phyloP scores from a whole-genome alignment of 306 rosid species.

The barrel medic (Medicago truncatula) region MtrunA17r5.0-ANR NC_053044.1:51825001-51825500 shows the following conservation, averaged over 20 bases:
- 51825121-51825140: too few species aligned
- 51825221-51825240: slow-evolving; percentile 81
- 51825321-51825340: slow-evolving; percentile 81
- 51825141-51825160: too few species aligned
- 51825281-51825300: slow-evolving; percentile 54
- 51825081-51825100: too few species aligned
- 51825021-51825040: too few species aligned
- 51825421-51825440: slow-evolving; percentile 59
- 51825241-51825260: slow-evolving; percentile 57
- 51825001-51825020: too few species aligned
- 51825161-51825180: too few species aligned
- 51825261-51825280: neutral
- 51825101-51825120: too few species aligned
- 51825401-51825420: slow-evolving; percentile 71
- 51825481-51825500: slow-evolving; percentile 76
- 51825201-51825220: neutral
- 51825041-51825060: too few species aligned
- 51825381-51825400: slow-evolving; percentile 82
- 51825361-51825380: slow-evolving; percentile 69
- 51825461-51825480: slow-evolving; percentile 75
- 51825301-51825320: slow-evolving; percentile 85
- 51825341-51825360: slow-evolving; percentile 59
- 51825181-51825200: too few species aligned
- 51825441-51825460: slow-evolving; percentile 56
- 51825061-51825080: too few species aligned